Evolutionary conservation across 805 yeast genomes (phyloP).

Genomic region (Scheffersomyces coipomensis): DNA sequence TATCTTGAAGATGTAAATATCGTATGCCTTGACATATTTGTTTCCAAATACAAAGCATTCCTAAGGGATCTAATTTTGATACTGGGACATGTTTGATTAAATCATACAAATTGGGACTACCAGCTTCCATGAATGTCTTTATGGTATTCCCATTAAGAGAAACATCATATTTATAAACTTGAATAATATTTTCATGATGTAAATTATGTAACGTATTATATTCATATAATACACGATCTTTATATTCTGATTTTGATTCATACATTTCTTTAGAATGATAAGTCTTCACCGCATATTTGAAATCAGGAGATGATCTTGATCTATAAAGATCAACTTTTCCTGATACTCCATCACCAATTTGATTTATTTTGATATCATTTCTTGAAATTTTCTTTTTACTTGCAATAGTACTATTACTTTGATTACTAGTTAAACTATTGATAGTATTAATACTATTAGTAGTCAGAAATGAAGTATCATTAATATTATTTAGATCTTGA

Average conservation of each 20-base stretch:
- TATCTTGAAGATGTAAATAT: constrained; percentile 33
- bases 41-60: constrained; percentile 33
- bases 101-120: constrained; percentile 15
- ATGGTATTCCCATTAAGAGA: constrained; percentile 18
- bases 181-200: constrained; percentile 33
- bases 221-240: constrained; percentile 36
- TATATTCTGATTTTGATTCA: constrained; percentile 41
- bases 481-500: too few species aligned
- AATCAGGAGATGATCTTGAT: constrained; percentile 4
- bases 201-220: constrained; percentile 24
- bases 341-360: constrained; percentile 14
- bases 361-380: not conserved
- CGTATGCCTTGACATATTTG: constrained; percentile 39
- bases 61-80: constrained; percentile 3
- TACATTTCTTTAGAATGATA: constrained; percentile 38
- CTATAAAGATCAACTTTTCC: constrained; percentile 13
- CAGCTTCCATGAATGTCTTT: constrained; percentile 34
- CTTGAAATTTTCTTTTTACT: not conserved
- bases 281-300: constrained; percentile 43
- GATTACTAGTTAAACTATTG: too few species aligned
- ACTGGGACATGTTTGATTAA: constrained; percentile 7
- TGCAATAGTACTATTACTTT: not conserved
- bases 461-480: too few species aligned
- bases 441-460: too few species aligned
- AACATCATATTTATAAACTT: constrained; percentile 27